Base-by-base conservation (phyloP, 805 yeast genomes). In the Candida nemodendra region DNA sequence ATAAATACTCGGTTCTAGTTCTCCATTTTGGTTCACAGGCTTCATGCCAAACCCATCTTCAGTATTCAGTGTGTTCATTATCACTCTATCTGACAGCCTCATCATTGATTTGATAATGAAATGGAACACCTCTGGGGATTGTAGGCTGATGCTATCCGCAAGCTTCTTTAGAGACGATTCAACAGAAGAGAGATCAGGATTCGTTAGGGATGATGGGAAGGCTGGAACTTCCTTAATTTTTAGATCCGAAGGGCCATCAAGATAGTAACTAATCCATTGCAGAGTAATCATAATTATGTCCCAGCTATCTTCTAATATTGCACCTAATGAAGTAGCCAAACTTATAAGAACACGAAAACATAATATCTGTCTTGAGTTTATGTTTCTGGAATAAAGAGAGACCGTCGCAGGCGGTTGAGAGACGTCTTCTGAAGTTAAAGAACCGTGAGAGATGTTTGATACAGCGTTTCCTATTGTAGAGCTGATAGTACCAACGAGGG, bases 271-370 rank as follows among this genome's bases (percentile, higher is more conserved):
- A 33, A 82, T 70, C 95, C 95, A 85, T 59, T 84, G 95, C 39
- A 88, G 67, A 0, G 95, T 74, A 4, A 76, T 69, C 14, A 81
- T 53, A 4, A 82, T 57, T 13, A 70, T 70, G 9, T 63, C 59
- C 98, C 98, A 91, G 22, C 84, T 76, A 3, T 64, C 56, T 5
- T 73, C 74, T 12, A 91, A 67, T 1, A 79, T 74, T 1, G 90
- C 75, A 0, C 96, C 97, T n/a, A 91, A 61, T 0, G 96, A 84
- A 3, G 81, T 72, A 0, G 91, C 89, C 33, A 91, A 65, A 42
- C 87, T 84, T 3, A 81, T 65, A 26, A 91, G 60, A 0, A 95
- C 96, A 34, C 96, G 69, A 27, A 88, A 75, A 48, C 95, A 79
- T 8, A 81, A 71, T 1, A 86, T 71, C 44, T 86, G 88, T 37